These are phyloP conservation scores for Blastomyces gilchristii DNA, from an alignment of 2,329 filamentous ascomycete species.

Conservation along the genomic window DNA sequence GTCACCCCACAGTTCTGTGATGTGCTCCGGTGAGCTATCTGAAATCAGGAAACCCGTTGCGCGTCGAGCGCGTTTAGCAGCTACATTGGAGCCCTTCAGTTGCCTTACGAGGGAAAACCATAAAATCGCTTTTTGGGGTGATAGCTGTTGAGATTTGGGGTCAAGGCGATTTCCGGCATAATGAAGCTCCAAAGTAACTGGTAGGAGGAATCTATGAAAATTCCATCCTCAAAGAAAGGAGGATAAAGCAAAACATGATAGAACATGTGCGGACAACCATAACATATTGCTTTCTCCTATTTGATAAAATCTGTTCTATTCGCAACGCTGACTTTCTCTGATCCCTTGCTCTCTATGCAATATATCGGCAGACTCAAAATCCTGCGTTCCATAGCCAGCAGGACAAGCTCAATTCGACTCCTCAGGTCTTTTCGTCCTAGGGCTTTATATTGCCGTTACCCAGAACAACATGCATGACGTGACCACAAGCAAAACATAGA, in stretches of 20 bases:
- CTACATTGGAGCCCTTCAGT: not conserved
- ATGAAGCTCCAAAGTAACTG: not conserved
- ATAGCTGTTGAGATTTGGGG: not conserved
- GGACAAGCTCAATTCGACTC: too few species aligned
- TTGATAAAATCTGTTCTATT: too few species aligned
- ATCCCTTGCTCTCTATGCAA: not conserved
- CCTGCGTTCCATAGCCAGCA: too few species aligned
- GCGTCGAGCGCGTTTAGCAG: not conserved
- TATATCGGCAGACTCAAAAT: not conserved
- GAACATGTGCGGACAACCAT: too few species aligned
- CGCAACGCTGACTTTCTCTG: too few species aligned
- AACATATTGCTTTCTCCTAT: too few species aligned
- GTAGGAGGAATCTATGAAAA: not conserved
- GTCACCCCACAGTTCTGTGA: not conserved
- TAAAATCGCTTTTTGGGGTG: not conserved
- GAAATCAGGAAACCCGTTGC: not conserved
- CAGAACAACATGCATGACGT: not conserved
- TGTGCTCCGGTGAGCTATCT: not conserved
- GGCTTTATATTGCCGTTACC: not conserved
- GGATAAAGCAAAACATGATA: not conserved
- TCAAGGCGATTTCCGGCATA: not conserved
- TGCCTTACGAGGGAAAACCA: not conserved
- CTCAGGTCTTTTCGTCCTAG: too few species aligned
- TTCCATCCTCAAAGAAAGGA: not conserved
- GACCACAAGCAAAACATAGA: not conserved